Percentiles rank a stretch among this genome's conserved stretches.
Evolutionary conservation across 371 early-diverging fungal genomes (phyloP).

Genomic region (Mortierella sp.): DNA sequence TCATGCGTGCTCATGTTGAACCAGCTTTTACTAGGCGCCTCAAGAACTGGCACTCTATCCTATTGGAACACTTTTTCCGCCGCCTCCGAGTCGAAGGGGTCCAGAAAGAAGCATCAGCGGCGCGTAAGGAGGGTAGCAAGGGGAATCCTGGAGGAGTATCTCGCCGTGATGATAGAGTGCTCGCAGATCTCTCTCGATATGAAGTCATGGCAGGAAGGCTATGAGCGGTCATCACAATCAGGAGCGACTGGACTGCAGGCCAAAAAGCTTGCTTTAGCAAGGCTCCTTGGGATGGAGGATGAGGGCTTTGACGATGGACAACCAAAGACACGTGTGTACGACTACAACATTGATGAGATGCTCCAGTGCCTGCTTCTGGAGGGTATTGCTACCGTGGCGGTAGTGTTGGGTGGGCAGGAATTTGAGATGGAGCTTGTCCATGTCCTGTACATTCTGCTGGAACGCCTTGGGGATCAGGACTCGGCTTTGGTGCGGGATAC

Average conservation of each 20-base stretch:
- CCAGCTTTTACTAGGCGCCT: conserved; percentile 41
- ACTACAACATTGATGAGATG: conserved; percentile 25
- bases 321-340: conserved; percentile 19
- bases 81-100: background rate
- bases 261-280: conserved; percentile 12
- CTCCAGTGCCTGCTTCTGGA: conserved; percentile 38
- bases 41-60: conserved; percentile 8
- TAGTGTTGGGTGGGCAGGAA: conserved; percentile 31
- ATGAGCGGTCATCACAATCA: conserved; percentile 4
- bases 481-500: conserved; percentile 43
- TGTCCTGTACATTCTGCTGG: conserved; percentile 37
- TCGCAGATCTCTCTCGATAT: conserved; percentile 36
- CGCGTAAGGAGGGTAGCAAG: conserved; percentile 27
- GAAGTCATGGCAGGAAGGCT: conserved; percentile 4
- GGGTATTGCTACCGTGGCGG: conserved; percentile 37
- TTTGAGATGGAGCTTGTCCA: conserved; percentile 42
- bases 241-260: background rate
- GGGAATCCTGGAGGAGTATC: conserved; percentile 40
- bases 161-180: conserved; percentile 20
- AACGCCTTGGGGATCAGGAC: conserved; percentile 44
- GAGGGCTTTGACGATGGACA: conserved; percentile 9
- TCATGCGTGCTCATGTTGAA: conserved; percentile 31
- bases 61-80: conserved; percentile 4
- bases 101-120: conserved; percentile 14
- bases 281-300: conserved; percentile 20